Percentiles rank a stretch among this genome's conserved stretches.
These are phyloP conservation scores for Diaporthe nobilis DNA, from an alignment of 2,329 filamentous ascomycete species.

Conservation along the genomic window DNA sequence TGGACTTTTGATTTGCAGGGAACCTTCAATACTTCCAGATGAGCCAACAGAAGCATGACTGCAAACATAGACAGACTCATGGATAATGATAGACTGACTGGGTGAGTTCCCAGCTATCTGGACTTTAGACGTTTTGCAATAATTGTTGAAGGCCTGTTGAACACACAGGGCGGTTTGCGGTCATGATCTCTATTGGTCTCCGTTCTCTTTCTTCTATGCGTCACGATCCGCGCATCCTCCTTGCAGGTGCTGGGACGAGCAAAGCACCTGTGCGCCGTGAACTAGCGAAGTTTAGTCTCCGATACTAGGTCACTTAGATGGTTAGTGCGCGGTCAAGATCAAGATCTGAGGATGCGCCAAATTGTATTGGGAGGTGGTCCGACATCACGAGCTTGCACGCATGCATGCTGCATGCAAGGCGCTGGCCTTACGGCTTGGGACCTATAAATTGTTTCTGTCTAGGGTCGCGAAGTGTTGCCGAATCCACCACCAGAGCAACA, in stretches of 20 bases:
- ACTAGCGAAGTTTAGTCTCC: neutral
- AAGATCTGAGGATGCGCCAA: constrained; percentile 4
- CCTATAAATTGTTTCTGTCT: neutral
- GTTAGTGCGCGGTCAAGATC: neutral
- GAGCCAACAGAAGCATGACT: neutral
- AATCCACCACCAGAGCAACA: neutral
- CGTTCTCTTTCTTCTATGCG: neutral
- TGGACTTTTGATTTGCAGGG: neutral
- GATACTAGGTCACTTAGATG: neutral
- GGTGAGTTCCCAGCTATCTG: neutral
- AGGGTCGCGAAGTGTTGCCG: constrained; percentile 10
- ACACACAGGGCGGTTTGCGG: neutral
- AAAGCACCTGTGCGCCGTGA: neutral
- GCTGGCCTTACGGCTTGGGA: neutral
- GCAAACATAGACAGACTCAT: neutral
- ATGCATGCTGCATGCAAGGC: neutral
- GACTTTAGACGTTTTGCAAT: neutral
- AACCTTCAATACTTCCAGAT: neutral
- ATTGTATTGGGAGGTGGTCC: neutral
- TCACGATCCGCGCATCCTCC: neutral
- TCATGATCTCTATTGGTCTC: neutral
- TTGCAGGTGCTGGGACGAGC: neutral
- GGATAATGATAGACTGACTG: neutral
- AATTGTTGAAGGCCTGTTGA: neutral
- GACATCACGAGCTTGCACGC: constrained; percentile 10